Evolutionary conservation across 208 protist genomes (phyloP), one percentile per base, ranked within the genome.

Genomic region (Trypanosomatidae sp.): DNA sequence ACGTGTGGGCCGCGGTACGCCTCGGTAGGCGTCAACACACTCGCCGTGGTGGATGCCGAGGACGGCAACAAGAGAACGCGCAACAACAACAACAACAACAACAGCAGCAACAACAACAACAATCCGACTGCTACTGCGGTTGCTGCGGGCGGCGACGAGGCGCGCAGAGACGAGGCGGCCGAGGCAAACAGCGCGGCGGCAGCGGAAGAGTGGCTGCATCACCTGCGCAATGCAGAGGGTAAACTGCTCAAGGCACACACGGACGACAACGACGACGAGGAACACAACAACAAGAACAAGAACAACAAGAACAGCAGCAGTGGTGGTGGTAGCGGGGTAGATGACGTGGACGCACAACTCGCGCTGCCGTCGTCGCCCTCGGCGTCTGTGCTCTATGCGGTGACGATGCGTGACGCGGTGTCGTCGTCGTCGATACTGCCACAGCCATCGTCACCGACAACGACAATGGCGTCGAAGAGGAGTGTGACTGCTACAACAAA

Each of bases 161-260:
- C 26, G n/a, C 13, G 8, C 4, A n/a, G 26, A 1, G 24, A 11
- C n/a, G 52, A 61, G n/a, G 27, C 26, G 5, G 51, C 25, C 5
- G 59, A 40, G 2, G 48, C 48, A 6, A 24, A 21, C 7, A 46
- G 28, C 3, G 45, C 33, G 15, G 25, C 33, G 3, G 26, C 44
- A 19, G 6, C 13, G 13, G 27, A 35, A 35, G n/a, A 64, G 43
- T 76, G 68, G 63, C 47, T 51, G 6, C 53, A 61, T 15, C 68
- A 76, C 23, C 35, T 76, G 37, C 55, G 56, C 32, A 76, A 76
- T 40, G 59, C 48, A 1, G 62, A 76, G 33, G 68, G 68, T 1
- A 76, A 71, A 38, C 16, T 71, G 44, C 55, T 76, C 11, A 47
- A 33, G 19, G 48, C 51, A 42, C 39, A 33, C 15, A 1, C 25